Conservation (phyloP, 345 rosid genomes). For the Microthlaspi erraticum region DNA sequence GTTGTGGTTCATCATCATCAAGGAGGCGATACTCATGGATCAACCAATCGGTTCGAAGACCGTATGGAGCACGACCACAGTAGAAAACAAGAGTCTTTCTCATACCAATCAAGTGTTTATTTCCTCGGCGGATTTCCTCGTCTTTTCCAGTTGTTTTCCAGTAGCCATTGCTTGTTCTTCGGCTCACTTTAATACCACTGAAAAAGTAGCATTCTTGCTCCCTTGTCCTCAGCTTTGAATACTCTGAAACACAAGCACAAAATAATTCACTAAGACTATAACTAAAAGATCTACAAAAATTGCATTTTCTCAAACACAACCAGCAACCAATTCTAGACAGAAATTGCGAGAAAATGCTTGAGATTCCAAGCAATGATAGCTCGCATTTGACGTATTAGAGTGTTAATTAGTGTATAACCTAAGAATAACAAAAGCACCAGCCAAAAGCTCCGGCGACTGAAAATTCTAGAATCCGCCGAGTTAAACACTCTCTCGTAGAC, state of each 20-base stretch:
- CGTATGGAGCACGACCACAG: conserved; percentile 65
- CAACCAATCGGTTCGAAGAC: conserved; percentile 74
- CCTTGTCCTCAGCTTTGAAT: conserved; percentile 64
- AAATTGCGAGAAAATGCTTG: not conserved
- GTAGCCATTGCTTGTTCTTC: conserved; percentile 65
- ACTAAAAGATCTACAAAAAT: not conserved
- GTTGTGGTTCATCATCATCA: conserved; percentile 33
- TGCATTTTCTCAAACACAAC: not conserved
- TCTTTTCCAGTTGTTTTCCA: conserved; percentile 84
- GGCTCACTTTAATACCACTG: conserved; percentile 67
- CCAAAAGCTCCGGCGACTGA: not conserved
- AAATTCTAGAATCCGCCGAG: too few species aligned
- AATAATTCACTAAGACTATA: not conserved
- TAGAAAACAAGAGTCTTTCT: conserved; percentile 74
- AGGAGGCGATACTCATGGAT: conserved; percentile 80
- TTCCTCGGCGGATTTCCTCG: conserved; percentile 49
- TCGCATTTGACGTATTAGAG: not conserved
- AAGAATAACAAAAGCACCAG: not conserved
- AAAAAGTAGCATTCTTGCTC: conserved; percentile 86
- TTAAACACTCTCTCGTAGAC: too few species aligned
- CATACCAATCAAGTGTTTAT: conserved; percentile 53
- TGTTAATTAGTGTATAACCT: not conserved
- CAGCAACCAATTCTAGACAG: not conserved
- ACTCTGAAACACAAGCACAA: conserved; percentile 36
- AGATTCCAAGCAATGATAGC: not conserved